Conservation (phyloP, 768 basidiomycete species). For the Russula griseocarnosa region DNA sequence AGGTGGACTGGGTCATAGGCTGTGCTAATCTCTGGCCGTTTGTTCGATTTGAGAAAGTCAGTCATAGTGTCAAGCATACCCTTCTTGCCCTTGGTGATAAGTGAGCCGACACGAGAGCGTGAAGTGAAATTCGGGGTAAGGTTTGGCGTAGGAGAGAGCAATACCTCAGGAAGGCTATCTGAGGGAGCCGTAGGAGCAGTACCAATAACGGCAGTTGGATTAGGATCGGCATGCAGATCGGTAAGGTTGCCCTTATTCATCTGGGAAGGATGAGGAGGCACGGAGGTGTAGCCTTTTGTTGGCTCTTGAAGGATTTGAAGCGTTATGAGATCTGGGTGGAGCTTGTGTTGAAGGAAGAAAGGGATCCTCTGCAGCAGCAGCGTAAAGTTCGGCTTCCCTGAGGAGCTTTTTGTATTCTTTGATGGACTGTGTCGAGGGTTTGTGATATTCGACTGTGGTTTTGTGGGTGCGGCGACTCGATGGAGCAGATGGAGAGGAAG, state of each 20-base stretch:
- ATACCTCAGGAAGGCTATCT: too few relatives aligned
- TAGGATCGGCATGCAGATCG: too few relatives aligned
- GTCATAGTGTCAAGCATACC: constrained; percentile 62
- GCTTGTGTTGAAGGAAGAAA: constrained; percentile 38
- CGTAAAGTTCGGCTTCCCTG: constrained; percentile 53
- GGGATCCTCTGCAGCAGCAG: constrained; percentile 46
- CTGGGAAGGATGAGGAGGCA: too few relatives aligned
- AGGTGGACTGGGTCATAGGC: constrained; percentile 50
- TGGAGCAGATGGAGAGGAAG: constrained; percentile 17
- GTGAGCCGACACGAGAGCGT: too few relatives aligned
- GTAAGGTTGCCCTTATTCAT: too few relatives aligned
- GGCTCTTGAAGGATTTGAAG: too few relatives aligned
- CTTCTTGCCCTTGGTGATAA: constrained; percentile 48
- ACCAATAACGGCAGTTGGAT: too few relatives aligned
- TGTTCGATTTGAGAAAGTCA: constrained; percentile 61
- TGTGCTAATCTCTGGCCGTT: constrained; percentile 88
- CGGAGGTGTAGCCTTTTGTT: too few relatives aligned
- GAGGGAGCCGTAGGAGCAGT: too few relatives aligned
- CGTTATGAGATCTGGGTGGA: too few relatives aligned
- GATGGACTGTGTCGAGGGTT: constrained; percentile 68
- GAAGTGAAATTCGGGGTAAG: too few relatives aligned
- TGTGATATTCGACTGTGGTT: constrained; percentile 65
- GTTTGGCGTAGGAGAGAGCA: too few relatives aligned
- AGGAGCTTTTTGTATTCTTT: constrained; percentile 75
- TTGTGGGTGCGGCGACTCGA: constrained; percentile 26